Percentiles rank a stretch among this genome's conserved stretches.
These are phyloP conservation scores for Cystobasidium ongulense DNA, from an alignment of 768 basidiomycete genomes.

Conservation along the genomic window DNA sequence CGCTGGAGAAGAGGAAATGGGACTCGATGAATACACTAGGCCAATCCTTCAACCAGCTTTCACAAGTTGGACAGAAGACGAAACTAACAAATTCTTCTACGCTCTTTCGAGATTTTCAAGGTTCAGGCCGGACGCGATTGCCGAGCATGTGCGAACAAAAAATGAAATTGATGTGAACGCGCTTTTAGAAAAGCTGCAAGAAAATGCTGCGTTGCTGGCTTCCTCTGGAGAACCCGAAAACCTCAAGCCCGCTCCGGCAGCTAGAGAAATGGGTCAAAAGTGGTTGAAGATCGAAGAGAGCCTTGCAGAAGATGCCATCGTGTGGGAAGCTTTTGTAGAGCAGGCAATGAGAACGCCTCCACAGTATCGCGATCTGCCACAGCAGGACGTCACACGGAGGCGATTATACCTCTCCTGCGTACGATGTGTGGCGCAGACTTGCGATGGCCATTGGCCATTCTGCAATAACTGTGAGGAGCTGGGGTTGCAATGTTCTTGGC, in stretches of 20 bases:
- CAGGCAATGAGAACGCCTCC: slow-evolving; percentile 1
- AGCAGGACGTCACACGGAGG: neutral
- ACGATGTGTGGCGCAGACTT: neutral
- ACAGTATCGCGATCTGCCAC: neutral
- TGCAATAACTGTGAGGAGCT: neutral
- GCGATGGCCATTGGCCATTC: neutral
- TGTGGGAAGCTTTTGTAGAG: slow-evolving; percentile 9
- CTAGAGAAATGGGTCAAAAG: slow-evolving; percentile 18
- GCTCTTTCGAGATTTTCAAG: slow-evolving; percentile 9
- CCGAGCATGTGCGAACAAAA: slow-evolving; percentile 13
- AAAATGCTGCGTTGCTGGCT: neutral
- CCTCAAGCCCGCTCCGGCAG: neutral
- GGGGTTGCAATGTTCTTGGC: neutral
- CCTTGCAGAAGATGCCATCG: neutral
- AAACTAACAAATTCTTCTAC: slow-evolving; percentile 11
- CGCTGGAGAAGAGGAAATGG: neutral
- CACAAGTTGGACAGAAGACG: neutral
- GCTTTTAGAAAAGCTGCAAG: neutral
- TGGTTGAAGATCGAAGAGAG: slow-evolving; percentile 14
- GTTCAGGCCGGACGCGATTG: slow-evolving; percentile 14
- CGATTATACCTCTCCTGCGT: neutral
- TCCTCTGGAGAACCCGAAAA: neutral
- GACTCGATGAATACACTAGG: neutral
- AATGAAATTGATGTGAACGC: neutral
- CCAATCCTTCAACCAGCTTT: neutral